Conservation (phyloP, 257 asterid species). For the Leonotis leonurus region DNA sequence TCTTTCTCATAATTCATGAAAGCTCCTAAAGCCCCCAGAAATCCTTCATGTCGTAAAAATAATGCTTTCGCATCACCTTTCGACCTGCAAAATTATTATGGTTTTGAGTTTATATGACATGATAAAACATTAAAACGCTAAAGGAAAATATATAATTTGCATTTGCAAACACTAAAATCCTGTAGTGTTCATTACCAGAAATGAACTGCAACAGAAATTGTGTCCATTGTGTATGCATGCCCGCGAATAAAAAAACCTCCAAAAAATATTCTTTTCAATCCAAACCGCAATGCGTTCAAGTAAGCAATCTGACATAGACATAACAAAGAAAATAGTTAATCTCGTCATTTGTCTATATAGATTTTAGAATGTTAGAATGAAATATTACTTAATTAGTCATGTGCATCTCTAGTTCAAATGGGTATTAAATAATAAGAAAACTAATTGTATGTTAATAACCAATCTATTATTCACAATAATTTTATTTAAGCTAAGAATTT, state of each 20-base stretch:
- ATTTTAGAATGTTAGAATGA: neutral
- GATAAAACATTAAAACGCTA: neutral
- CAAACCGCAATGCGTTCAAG: conserved; percentile 74
- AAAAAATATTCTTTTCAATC: conserved; percentile 76
- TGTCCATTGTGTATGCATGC: conserved; percentile 94
- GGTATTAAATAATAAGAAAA: neutral
- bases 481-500: neutral
- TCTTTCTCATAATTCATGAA: conserved; percentile 46
- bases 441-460: too few species aligned
- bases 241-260: conserved; percentile 93
- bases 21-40: conserved; percentile 85
- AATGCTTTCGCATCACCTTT: conserved; percentile 87
- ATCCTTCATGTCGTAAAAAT: conserved; percentile 81
- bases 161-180: too few species aligned
- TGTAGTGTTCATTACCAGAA: conserved; percentile 55
- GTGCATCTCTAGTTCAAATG: too few species aligned
- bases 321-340: conserved; percentile 3
- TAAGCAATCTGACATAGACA: conserved; percentile 61
- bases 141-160: too few species aligned
- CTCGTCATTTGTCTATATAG: too few species aligned
- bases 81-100: conserved; percentile 38
- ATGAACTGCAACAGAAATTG: conserved; percentile 83
- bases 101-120: neutral
- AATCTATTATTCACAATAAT: neutral
- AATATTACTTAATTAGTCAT: neutral